These are phyloP conservation scores for Chionographis japonica DNA, from an alignment of 106 monocot genomes.

Conservation along the genomic window DNA sequence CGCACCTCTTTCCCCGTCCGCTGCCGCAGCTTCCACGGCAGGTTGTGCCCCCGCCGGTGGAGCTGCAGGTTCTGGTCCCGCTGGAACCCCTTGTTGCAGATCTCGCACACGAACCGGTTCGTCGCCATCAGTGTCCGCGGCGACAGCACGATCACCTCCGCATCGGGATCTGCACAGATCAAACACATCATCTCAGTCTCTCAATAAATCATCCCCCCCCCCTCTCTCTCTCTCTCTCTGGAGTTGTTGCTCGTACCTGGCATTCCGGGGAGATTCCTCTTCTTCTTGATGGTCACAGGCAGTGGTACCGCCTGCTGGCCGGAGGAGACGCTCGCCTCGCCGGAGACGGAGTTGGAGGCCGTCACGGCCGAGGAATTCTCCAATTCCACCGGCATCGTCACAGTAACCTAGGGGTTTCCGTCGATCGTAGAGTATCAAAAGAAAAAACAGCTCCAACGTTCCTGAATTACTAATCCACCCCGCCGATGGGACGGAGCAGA, in stretches of 20 bases:
- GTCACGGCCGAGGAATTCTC: neutral
- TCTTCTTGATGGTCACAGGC: conserved; percentile 27
- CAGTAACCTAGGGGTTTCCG: no score
- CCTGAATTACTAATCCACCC: no score
- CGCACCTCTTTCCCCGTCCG: no score
- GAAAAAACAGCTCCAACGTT: no score
- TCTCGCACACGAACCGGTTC: conserved; percentile 69
- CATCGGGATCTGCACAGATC: conserved; percentile 50
- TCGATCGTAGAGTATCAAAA: no score
- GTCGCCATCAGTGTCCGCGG: conserved; percentile 58
- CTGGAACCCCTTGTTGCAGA: conserved; percentile 71
- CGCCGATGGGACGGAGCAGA: no score
- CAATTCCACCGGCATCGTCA: no score
- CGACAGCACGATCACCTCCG: conserved; percentile 61
- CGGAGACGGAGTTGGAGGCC: conserved; percentile 2
- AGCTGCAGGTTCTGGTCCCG: conserved; percentile 68
- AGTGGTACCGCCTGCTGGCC: conserved; percentile 2
- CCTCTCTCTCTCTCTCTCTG: neutral
- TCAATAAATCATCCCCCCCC: neutral
- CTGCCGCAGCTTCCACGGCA: no score
- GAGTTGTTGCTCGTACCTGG: conserved; percentile 21
- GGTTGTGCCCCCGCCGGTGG: no score
- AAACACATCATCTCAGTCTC: neutral
- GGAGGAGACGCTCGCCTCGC: conserved; percentile 14
- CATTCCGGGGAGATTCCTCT: conserved; percentile 52